A percentile compares a stretch with the other conserved stretches of the same genome.
These are phyloP conservation scores for Pachyrhizus erosus DNA, from an alignment of 306 rosid species.

Conservation along the genomic window DNA sequence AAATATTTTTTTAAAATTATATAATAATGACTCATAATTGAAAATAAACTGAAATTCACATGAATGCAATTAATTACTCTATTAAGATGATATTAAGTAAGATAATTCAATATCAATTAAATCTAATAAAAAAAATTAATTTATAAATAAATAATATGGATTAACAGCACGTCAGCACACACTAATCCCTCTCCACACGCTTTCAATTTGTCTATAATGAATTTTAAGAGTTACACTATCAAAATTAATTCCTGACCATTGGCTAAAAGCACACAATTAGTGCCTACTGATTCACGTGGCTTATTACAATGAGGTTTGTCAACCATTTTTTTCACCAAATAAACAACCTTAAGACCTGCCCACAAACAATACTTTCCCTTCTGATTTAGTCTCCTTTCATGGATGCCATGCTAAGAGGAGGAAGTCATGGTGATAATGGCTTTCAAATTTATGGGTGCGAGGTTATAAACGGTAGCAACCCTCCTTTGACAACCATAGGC, in stretches of 20 bases:
- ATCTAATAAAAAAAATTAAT: not conserved
- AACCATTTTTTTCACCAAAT: not conserved
- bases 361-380: constrained; percentile 38
- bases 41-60: constrained; percentile 42
- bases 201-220: constrained; percentile 50
- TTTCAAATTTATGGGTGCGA: constrained; percentile 27
- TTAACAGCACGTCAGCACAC: constrained; percentile 39
- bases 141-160: not conserved
- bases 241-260: constrained; percentile 47
- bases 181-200: constrained; percentile 57
- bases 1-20: not conserved
- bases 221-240: constrained; percentile 66
- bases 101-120: constrained; percentile 18
- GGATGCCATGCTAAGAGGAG: constrained; percentile 38
- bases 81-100: constrained; percentile 12
- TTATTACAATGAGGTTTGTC: constrained; percentile 49
- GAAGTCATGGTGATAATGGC: constrained; percentile 18
- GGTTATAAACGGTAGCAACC: constrained; percentile 4
- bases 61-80: constrained; percentile 18
- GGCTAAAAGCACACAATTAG: constrained; percentile 39
- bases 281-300: constrained; percentile 52
- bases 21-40: constrained; percentile 34
- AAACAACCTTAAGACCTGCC: constrained; percentile 24
- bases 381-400: constrained; percentile 6
- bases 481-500: constrained; percentile 69